Percentiles rank a stretch among this genome's conserved stretches.
These are phyloP conservation scores for Fraxinus greggii DNA, from an alignment of 305 asterid genomes.

Conservation along the genomic window DNA sequence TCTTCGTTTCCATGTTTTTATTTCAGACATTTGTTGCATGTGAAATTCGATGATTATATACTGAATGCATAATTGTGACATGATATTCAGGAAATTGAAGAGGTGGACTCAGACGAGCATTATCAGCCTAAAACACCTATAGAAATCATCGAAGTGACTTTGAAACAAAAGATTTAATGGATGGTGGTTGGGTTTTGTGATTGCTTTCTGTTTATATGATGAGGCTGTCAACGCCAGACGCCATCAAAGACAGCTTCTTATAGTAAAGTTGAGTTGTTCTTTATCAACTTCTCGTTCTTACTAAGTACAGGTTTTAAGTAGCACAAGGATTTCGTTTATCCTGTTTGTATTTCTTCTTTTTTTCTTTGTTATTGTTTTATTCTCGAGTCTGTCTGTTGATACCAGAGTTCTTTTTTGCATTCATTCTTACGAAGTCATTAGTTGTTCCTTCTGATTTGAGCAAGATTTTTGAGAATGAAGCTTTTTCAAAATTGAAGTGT, in stretches of 20 bases:
- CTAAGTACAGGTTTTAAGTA: background rate
- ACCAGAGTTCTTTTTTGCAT: background rate
- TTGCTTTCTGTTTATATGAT: constrained; percentile 15
- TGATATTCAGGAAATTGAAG: constrained; percentile 76
- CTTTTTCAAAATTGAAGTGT: background rate
- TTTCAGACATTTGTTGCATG: background rate
- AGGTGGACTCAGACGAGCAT: constrained; percentile 85
- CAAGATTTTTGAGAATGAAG: background rate
- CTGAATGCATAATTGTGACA: background rate
- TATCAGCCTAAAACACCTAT: constrained; percentile 80
- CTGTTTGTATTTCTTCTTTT: constrained; percentile 20
- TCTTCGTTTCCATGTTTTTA: background rate
- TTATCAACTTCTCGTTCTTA: constrained; percentile 12
- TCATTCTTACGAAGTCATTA: background rate
- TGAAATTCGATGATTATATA: background rate
- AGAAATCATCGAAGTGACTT: constrained; percentile 53
- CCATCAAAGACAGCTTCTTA: constrained; percentile 1
- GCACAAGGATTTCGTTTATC: constrained; percentile 22
- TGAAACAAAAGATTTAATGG: constrained; percentile 43
- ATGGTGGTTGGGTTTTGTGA: background rate
- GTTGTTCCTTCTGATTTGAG: background rate
- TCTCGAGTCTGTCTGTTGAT: background rate
- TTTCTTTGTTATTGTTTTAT: no score
- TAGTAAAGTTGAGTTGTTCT: constrained; percentile 17
- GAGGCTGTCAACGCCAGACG: background rate